Base-by-base conservation (phyloP, 176 grass and related monocot species). In the Cymbopogon citratus region DNA sequence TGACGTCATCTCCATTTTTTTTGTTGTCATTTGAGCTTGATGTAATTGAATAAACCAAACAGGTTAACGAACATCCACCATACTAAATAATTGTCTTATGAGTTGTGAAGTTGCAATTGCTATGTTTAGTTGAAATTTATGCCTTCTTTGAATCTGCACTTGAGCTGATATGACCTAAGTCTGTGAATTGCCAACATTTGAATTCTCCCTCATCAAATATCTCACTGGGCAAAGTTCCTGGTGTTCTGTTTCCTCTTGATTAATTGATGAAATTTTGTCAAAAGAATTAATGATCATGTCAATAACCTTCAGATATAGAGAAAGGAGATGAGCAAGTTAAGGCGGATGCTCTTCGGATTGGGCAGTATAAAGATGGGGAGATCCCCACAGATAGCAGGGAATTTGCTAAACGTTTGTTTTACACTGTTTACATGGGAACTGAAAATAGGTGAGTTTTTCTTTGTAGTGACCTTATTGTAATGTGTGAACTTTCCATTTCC, bases 291-390 rank as follows among this genome's bases (percentile, higher is more conserved):
- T 75, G 23, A 29, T 9, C 35, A 39, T 84, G 41, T 43, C 51
- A 38, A 35, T 52, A 66, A 65, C 81, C 39, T 89, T 76, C 90
- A 98, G 95, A 95, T 95, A 98, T 98, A 84, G 67, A 94, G 72
- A 83, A 95, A 87, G 95, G 95, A 74, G 92, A 98, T 74, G 95
- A 95, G 36, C 92, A 98, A 85, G 95, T 98, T 82, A 93, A 93
- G 79, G 76, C 68, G 9, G 95, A 98, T 89, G 92, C 90, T 60
- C n/a, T 95, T n/a, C 77, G 95, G 35, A 95, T 95, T 85, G 92
- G 95, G 31, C 92, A 94, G 29, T 98, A 98, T 45, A 98, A 86
- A 82, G 88, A 91, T 70, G 92, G 95, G 23, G 95, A 95, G 85
- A 74, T 91, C 41, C 95, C 92, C 57, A 87, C 68, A 62, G 87